Evolutionary conservation across 371 early-diverging fungal species (phyloP), one percentile per base, ranked within the genome.

Genomic region (Ordospora colligata): DNA sequence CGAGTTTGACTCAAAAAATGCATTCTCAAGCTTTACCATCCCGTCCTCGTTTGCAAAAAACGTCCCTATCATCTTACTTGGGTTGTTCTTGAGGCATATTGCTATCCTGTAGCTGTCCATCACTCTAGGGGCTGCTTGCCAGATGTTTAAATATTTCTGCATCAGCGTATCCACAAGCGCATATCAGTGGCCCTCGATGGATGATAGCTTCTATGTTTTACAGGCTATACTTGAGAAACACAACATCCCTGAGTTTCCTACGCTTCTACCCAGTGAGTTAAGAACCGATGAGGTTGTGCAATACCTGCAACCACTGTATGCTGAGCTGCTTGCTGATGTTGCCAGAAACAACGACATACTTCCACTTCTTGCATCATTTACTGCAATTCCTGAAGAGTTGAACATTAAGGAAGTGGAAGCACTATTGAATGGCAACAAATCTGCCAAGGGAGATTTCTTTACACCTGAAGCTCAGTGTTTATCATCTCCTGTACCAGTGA

Each of bases 281-380:
- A 19, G 65, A 22, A 42, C 45, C 22, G 6, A 12, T 1, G 67
- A 76, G 8, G 62, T 54, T 37, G 11, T 49, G 7, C 19, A 40
- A 27, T 25, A 52, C 43, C 19, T 53, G 32, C 50, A 45, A 21
- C 40, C 46, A 14, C 2, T 78, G 10, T 51, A 65, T 51, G 37
- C 49, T n/a, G 17, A 50, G 22, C 21, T 68, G 21, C 1, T 82
- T 6, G 25, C 32, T 14, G 64, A 69, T 37, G 53, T 76, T n/a
- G 21, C 70, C n/a, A 71, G 77, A 40, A 58, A 76, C 37, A 76
- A 69, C 23, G 11, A 50, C 25, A 6, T 72, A 1, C 19, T 79
- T 17, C 72, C 75, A 1, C 45, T 82, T 67, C 44, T 82, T 19
- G 12, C 46, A 32, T 76, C 66, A 44, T 65, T 46, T 44, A 73